phyloP scores from a whole-genome alignment of 2,329 filamentous ascomycete genomes.

The Zelopaecilomyces penicillatus region DNA sequence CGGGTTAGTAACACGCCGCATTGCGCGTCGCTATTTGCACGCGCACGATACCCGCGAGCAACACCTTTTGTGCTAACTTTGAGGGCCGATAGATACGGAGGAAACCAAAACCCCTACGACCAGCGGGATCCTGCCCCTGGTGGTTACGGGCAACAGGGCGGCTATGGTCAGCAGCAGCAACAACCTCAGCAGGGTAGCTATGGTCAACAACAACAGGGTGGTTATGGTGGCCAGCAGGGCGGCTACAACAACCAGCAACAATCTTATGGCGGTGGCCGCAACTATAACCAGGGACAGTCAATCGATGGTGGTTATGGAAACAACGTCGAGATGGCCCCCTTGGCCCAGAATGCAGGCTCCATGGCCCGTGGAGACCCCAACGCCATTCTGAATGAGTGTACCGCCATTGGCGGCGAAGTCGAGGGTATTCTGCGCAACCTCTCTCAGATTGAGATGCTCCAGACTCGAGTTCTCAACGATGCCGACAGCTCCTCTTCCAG shows the following conservation, averaged over 20 bases:
- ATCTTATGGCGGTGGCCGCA: conserved; percentile 16
- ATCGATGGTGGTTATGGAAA: conserved; percentile 26
- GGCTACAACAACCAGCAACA: conserved; percentile 7
- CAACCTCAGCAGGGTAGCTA: conserved; percentile 11
- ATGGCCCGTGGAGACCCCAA: conserved; percentile 54
- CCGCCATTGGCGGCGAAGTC: conserved; percentile 69
- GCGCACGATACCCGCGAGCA: background rate
- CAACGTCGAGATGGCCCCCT: conserved; percentile 64
- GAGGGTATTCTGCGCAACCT: conserved; percentile 66
- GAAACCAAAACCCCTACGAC: conserved; percentile 50
- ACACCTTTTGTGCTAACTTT: conserved; percentile 22
- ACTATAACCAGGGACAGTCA: conserved; percentile 15
- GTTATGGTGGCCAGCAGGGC: background rate
- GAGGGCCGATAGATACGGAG: conserved; percentile 40
- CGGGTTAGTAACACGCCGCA: conserved; percentile 37
- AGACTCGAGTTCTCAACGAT: conserved; percentile 64
- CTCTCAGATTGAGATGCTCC: conserved; percentile 60
- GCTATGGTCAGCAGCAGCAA: conserved; percentile 7
- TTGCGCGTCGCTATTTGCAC: conserved; percentile 3
- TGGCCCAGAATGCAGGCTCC: conserved; percentile 43
- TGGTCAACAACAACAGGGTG: conserved; percentile 5
- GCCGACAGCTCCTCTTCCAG: conserved; percentile 63
- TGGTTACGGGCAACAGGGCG: conserved; percentile 22
- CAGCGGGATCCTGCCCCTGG: conserved; percentile 36
- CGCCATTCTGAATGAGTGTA: conserved; percentile 76